A percentile compares a stretch with the other conserved stretches of the same genome.
Conservation (phyloP, 2,329 filamentous ascomycete genomes). For the Trichoderma harzianum region DNA sequence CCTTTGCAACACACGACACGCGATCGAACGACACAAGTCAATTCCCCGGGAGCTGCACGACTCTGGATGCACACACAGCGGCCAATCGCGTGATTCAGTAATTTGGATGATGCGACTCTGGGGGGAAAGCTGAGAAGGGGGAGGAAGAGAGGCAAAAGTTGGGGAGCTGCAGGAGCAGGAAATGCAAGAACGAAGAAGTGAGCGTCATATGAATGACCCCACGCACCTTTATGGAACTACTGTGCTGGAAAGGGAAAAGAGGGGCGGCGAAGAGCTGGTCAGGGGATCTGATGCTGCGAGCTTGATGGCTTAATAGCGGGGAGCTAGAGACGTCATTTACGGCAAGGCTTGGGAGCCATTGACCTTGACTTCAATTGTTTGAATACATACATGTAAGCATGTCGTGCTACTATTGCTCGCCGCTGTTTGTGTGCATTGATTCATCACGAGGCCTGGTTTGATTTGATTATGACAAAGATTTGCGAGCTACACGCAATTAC, state of each 20-base stretch:
- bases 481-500: background rate
- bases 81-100: background rate
- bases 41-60: background rate
- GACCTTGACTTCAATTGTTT: background rate
- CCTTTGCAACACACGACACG: background rate
- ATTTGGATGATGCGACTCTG: background rate
- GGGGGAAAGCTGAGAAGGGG: background rate
- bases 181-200: background rate
- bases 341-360: background rate
- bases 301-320: background rate
- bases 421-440: background rate
- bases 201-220: background rate
- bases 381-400: background rate
- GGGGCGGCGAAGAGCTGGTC: background rate
- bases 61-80: background rate
- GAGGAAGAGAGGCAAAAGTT: background rate
- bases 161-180: conserved; percentile 5
- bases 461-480: background rate
- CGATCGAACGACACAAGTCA: background rate
- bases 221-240: background rate
- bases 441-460: background rate
- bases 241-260: background rate
- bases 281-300: background rate
- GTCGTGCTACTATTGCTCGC: background rate
- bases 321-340: background rate